These are phyloP conservation scores for Aureobasidium sp. DNA, from an alignment of 2,329 filamentous ascomycete species.

Conservation along the genomic window DNA sequence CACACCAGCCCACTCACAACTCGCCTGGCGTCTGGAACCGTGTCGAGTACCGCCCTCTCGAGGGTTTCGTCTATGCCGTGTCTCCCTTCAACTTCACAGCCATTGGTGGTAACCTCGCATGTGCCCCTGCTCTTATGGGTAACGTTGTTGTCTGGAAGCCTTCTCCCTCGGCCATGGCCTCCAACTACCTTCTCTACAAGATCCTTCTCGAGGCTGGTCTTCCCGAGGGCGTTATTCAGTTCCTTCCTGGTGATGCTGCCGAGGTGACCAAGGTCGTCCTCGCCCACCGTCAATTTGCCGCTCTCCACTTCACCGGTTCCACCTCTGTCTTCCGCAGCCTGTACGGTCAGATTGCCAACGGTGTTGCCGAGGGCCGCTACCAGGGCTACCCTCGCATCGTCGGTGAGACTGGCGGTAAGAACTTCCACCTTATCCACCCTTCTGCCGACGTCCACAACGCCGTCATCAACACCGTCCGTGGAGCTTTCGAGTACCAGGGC, in stretches of 20 bases:
- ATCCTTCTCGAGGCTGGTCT: conserved; percentile 88
- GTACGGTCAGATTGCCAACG: conserved; percentile 76
- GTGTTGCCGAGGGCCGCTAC: conserved; percentile 75
- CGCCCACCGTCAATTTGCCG: conserved; percentile 70
- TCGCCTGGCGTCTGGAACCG: conserved; percentile 83
- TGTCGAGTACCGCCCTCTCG: conserved; percentile 78
- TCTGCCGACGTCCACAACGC: conserved; percentile 73
- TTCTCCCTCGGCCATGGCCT: conserved; percentile 80
- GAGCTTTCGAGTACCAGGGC: conserved; percentile 83
- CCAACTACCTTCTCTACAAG: conserved; percentile 82
- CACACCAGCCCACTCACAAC: conserved; percentile 78
- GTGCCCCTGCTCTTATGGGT: conserved; percentile 76
- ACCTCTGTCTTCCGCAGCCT: conserved; percentile 84
- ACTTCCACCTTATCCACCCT: conserved; percentile 77
- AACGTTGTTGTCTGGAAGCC: conserved; percentile 98
- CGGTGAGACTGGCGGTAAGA: conserved; percentile 87
- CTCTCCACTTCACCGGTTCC: conserved; percentile 92
- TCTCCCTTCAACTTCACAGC: conserved; percentile 97
- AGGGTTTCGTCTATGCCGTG: conserved; percentile 92
- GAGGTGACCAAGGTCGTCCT: conserved; percentile 73
- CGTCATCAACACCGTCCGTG: conserved; percentile 72
- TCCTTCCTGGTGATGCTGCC: conserved; percentile 79
- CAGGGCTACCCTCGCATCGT: conserved; percentile 79
- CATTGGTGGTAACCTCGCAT: conserved; percentile 79
- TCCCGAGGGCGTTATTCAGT: conserved; percentile 84